phyloP scores from a whole-genome alignment of 2,329 filamentous ascomycete species.

The Fusarium praegraminearum region DNA sequence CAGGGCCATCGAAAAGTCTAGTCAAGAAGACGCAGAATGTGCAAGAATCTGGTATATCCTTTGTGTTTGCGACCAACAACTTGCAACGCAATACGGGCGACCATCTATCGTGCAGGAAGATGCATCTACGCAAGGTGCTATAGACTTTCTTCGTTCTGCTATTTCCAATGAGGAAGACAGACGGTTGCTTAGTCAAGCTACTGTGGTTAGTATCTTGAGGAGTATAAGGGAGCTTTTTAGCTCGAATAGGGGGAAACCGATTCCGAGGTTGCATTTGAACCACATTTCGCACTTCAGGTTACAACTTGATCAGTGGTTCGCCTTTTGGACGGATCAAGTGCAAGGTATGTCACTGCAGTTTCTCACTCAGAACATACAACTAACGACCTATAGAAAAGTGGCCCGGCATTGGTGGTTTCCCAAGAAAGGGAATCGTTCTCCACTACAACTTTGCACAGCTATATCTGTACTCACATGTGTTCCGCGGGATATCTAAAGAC shows the following conservation, averaged over 20 bases:
- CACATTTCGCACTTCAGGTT: constrained; percentile 56
- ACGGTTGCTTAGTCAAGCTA: constrained; percentile 68
- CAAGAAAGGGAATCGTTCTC: constrained; percentile 55
- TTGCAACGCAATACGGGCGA: constrained; percentile 70
- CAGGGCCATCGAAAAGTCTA: constrained; percentile 54
- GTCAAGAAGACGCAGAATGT: constrained; percentile 62
- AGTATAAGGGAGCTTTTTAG: constrained; percentile 68
- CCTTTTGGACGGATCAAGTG: constrained; percentile 52
- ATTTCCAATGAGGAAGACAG: constrained; percentile 66
- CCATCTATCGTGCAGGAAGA: constrained; percentile 71
- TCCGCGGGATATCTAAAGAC: constrained; percentile 54
- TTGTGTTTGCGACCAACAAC: constrained; percentile 71
- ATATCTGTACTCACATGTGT: constrained; percentile 57
- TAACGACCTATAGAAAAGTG: constrained; percentile 51
- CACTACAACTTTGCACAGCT: constrained; percentile 59
- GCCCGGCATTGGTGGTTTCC: constrained; percentile 54
- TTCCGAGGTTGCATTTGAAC: constrained; percentile 64
- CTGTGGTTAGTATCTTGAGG: constrained; percentile 68
- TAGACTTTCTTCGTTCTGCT: constrained; percentile 64
- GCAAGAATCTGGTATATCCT: constrained; percentile 71
- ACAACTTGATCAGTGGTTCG: constrained; percentile 56
- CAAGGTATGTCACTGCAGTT: constrained; percentile 42
- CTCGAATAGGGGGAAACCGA: constrained; percentile 64
- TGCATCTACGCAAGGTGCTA: constrained; percentile 67
- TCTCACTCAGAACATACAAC: accelerated